Evolutionary conservation across 805 yeast species (phyloP), one percentile per base, ranked within the genome.

Genomic region (Barnettozyma wickerhamii): DNA sequence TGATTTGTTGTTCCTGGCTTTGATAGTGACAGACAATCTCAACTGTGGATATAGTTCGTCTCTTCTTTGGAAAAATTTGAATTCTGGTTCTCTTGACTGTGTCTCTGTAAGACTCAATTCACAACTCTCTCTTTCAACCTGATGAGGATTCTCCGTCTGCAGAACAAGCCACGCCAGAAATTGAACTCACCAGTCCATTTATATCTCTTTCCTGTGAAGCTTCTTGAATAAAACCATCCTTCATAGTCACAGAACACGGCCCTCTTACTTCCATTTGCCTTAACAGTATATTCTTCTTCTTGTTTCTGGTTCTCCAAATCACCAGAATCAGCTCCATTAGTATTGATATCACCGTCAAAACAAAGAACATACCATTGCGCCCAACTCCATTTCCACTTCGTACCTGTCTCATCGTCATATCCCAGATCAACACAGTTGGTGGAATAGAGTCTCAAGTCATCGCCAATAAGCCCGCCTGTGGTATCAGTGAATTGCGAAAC

Each of bases 201-300:
- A 5, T 2, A n/a, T 13, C 24, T n/a, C 19, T 49, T 51, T 17
- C 74, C 62, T 9, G 64, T 58, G 45, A 80, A 74, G 19, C 69
- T 49, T 61, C 74, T 65, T 42, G 84, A 69, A 53, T 85, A 86
- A 24, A 71, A 57, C 95, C 95, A 85, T n/a, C 95, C 95, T 53
- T 81, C 84, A 51, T 84, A 90, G 58, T 85, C 95, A 17, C 44
- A 41, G 33, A 32, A 41, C 9, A 41, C 18, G 3, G 44, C 40
- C n/a, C 38, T 28, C 18, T 33, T 33, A 14, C 26, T 29, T 12
- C 15, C 26, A 9, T 12, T 23, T 23, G 10, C 10, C 10, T 18
- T 10, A 19, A 18, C 33, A 30, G 17, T n/a, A 13, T 12, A 14
- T n/a, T 31, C 10, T 13, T 6, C 12, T 33, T 17, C 19, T 19